These are phyloP conservation scores for Rhynchosporium graminicola DNA, from an alignment of 2,329 filamentous ascomycete genomes.

Conservation along the genomic window DNA sequence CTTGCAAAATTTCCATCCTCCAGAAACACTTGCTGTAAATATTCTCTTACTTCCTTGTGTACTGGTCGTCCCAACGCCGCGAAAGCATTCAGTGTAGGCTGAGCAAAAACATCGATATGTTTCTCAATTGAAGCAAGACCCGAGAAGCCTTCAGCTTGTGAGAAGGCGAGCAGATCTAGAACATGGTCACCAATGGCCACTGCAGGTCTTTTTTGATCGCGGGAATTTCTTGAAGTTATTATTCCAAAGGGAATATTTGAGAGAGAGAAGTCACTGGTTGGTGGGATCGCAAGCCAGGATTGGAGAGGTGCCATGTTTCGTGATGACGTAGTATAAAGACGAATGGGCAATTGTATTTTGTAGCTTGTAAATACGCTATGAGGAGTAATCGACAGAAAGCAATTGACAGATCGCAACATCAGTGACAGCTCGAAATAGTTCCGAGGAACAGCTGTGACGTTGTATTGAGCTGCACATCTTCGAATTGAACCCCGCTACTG, in stretches of 20 bases:
- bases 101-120: slow-evolving; percentile 61
- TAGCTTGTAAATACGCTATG: background rate
- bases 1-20: slow-evolving; percentile 59
- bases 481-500: background rate
- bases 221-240: slow-evolving; percentile 54
- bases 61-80: slow-evolving; percentile 69
- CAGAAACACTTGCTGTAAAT: slow-evolving; percentile 67
- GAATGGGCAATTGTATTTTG: slow-evolving; percentile 7
- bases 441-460: slow-evolving; percentile 5
- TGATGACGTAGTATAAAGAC: slow-evolving; percentile 11
- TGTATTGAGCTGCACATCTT: slow-evolving; percentile 1
- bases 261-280: slow-evolving; percentile 59
- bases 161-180: slow-evolving; percentile 65
- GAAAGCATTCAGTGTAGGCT: slow-evolving; percentile 70
- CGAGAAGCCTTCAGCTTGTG: slow-evolving; percentile 59
- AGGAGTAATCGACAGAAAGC: background rate
- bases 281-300: slow-evolving; percentile 39
- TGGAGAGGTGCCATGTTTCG: slow-evolving; percentile 36
- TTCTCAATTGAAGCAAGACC: slow-evolving; percentile 52
- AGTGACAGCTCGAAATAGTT: background rate
- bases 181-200: slow-evolving; percentile 69
- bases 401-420: background rate
- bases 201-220: slow-evolving; percentile 55
- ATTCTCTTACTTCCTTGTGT: slow-evolving; percentile 67
- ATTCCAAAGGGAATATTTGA: slow-evolving; percentile 78